phyloP scores from a whole-genome alignment of 2,329 filamentous ascomycete genomes.

The Colletotrichum sidae region DNA sequence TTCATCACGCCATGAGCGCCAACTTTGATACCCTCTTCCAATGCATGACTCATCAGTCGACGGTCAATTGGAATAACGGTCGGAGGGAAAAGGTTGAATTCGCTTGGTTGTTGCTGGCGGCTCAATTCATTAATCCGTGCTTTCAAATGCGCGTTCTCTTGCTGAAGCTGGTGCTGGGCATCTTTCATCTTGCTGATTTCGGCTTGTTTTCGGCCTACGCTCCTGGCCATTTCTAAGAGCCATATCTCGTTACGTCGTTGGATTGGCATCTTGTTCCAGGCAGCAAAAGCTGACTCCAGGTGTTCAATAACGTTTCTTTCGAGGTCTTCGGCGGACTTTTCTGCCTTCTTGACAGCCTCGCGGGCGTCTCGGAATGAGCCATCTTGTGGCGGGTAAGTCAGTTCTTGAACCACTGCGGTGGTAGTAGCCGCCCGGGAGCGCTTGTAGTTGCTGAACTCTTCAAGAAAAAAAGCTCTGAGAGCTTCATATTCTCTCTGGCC shows the following conservation, averaged over 20 bases:
- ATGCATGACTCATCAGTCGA: slow-evolving; percentile 58
- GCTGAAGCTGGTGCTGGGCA: slow-evolving; percentile 61
- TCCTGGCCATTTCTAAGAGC: slow-evolving; percentile 71
- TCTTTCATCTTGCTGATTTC: slow-evolving; percentile 64
- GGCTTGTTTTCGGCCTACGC: slow-evolving; percentile 67
- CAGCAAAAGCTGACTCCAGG: slow-evolving; percentile 78
- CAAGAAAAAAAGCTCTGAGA: slow-evolving; percentile 73
- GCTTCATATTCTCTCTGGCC: slow-evolving; percentile 79
- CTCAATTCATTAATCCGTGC: slow-evolving; percentile 70
- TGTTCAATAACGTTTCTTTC: slow-evolving; percentile 80
- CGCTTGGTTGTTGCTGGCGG: slow-evolving; percentile 68
- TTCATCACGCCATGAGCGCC: slow-evolving; percentile 55
- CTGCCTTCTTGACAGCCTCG: slow-evolving; percentile 60
- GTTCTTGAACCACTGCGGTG: slow-evolving; percentile 62
- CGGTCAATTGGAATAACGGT: slow-evolving; percentile 64
- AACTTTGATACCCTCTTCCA: slow-evolving; percentile 56
- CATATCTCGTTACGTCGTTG: slow-evolving; percentile 70
- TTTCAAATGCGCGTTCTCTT: slow-evolving; percentile 69
- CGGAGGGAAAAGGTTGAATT: slow-evolving; percentile 66
- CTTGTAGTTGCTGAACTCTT: slow-evolving; percentile 76
- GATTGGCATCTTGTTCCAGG: slow-evolving; percentile 76
- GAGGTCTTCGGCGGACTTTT: slow-evolving; percentile 67
- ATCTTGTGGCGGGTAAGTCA: slow-evolving; percentile 58
- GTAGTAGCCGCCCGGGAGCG: slow-evolving; percentile 62
- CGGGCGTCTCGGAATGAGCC: slow-evolving; percentile 55